Conservation (phyloP, 2,329 filamentous ascomycete species). For the Knufia fluminis region DNA sequence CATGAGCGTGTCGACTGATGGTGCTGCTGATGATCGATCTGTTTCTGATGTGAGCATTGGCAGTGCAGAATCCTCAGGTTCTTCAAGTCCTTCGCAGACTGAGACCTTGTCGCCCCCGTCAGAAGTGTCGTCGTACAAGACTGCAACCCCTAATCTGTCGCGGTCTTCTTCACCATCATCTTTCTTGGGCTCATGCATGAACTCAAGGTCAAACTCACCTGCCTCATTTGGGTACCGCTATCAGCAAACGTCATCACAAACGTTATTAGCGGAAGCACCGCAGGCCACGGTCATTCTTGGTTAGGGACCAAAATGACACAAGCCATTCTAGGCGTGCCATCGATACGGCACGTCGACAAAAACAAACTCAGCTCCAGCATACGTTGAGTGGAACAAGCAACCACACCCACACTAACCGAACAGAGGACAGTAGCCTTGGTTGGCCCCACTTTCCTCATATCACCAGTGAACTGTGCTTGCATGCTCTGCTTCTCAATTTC, state of each 20-base stretch:
- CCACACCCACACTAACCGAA: background rate
- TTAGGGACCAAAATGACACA: background rate
- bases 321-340: background rate
- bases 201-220: slow-evolving; percentile 32
- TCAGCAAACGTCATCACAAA: slow-evolving; percentile 31
- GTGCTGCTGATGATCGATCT: slow-evolving; percentile 28
- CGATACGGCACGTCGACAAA: background rate
- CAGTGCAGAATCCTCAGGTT: slow-evolving; percentile 23
- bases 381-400: background rate
- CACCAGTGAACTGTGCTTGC: background rate
- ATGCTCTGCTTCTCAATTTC: slow-evolving; percentile 8
- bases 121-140: slow-evolving; percentile 11
- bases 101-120: slow-evolving; percentile 14
- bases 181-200: slow-evolving; percentile 31
- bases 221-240: slow-evolving; percentile 36
- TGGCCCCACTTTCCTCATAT: slow-evolving; percentile 1
- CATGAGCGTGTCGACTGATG: slow-evolving; percentile 28
- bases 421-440: slow-evolving; percentile 4
- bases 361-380: background rate
- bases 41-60: slow-evolving; percentile 19
- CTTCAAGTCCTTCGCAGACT: slow-evolving; percentile 19
- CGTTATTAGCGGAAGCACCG: slow-evolving; percentile 37
- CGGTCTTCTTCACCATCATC: slow-evolving; percentile 36
- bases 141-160: slow-evolving; percentile 28
- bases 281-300: slow-evolving; percentile 9